These are phyloP conservation scores for Phascolomyces articulosus DNA, from an alignment of 371 early-diverging fungal species.

Conservation along the genomic window DNA sequence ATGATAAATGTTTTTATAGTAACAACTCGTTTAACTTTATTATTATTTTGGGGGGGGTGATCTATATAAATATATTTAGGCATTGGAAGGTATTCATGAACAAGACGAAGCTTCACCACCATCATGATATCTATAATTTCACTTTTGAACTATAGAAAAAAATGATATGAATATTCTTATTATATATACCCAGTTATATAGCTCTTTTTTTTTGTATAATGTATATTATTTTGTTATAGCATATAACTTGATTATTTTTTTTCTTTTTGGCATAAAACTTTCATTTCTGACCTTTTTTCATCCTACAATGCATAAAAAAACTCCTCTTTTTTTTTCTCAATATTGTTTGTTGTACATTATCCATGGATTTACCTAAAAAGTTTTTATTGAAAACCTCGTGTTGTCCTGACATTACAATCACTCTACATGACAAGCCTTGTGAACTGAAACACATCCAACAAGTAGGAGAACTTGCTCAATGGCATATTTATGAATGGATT, in stretches of 20 bases:
- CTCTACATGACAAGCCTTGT: neutral
- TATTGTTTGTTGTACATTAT: neutral
- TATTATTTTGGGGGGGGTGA: too few relatives aligned
- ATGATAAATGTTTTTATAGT: too few relatives aligned
- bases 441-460: neutral
- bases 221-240: too few relatives aligned
- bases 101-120: neutral
- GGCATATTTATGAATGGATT: neutral
- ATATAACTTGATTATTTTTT: too few relatives aligned
- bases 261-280: too few relatives aligned
- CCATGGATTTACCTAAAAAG: neutral
- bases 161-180: too few relatives aligned
- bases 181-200: too few relatives aligned
- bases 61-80: neutral
- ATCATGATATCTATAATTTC: neutral
- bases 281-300: too few relatives aligned
- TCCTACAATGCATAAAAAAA: too few relatives aligned
- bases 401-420: neutral
- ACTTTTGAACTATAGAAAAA: too few relatives aligned
- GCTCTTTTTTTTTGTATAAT: too few relatives aligned
- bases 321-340: neutral
- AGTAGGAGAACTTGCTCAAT: neutral
- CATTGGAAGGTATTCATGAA: constrained; percentile 7
- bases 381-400: constrained; percentile 7
- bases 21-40: too few relatives aligned